phyloP scores from a whole-genome alignment of 2,329 filamentous ascomycete species.

The Penicillium sp. region DNA sequence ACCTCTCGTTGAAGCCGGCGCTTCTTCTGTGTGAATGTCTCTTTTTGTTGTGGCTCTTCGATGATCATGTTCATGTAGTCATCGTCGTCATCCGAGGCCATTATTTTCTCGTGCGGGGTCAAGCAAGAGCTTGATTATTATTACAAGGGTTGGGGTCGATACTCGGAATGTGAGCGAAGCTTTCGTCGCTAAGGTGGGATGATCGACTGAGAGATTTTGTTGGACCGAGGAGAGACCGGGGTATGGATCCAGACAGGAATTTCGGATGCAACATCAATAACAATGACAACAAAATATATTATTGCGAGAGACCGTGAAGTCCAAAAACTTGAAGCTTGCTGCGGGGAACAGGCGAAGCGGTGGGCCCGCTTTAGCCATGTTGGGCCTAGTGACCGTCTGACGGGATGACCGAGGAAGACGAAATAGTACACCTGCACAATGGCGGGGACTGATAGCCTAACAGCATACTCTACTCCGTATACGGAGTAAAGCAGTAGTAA shows the following conservation, averaged over 20 bases:
- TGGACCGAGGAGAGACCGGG: not conserved
- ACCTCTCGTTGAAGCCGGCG: conserved; percentile 59
- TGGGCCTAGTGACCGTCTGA: not conserved
- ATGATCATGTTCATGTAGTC: conserved; percentile 99
- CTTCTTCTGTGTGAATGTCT: conserved; percentile 67
- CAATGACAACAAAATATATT: not conserved
- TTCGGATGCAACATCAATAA: not conserved
- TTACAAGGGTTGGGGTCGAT: not conserved
- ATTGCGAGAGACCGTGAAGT: not conserved
- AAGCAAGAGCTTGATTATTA: conserved; percentile 1
- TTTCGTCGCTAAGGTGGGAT: not conserved
- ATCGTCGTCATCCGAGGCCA: conserved; percentile 68
- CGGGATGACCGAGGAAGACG: too few relatives aligned
- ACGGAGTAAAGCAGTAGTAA: too few relatives aligned
- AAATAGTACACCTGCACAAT: too few relatives aligned
- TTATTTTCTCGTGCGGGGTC: conserved; percentile 17
- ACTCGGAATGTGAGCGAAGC: not conserved
- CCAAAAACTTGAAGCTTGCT: not conserved
- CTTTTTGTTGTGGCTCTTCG: conserved; percentile 65
- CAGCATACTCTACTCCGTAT: too few relatives aligned
- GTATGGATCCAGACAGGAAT: not conserved
- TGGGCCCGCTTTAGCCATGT: conserved; percentile 11
- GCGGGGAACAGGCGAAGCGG: conserved; percentile 12
- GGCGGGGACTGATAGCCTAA: too few relatives aligned
- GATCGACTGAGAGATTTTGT: conserved; percentile 1